Evolutionary conservation across 768 basidiomycete genomes (phyloP).

Genomic region (Tephrocybe sp.): DNA sequence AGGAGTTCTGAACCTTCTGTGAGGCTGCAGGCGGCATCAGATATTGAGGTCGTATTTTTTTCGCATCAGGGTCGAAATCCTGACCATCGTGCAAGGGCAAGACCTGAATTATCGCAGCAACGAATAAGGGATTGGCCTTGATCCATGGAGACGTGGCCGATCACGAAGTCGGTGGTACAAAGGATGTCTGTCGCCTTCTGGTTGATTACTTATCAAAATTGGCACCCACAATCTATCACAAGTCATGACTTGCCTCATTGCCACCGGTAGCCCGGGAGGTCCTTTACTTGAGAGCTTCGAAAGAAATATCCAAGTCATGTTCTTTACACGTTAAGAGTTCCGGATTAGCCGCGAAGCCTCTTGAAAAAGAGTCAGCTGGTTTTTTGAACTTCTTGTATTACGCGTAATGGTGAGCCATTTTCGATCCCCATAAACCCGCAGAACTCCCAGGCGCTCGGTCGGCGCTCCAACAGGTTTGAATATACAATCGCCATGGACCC

Average conservation of each 20-base stretch:
- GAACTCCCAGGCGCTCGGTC: too few relatives aligned
- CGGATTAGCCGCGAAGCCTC: background rate
- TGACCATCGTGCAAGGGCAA: background rate
- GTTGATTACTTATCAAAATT: too few relatives aligned
- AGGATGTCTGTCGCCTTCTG: background rate
- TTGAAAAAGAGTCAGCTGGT: background rate
- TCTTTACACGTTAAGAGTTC: too few relatives aligned
- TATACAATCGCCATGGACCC: too few relatives aligned
- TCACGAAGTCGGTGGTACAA: background rate
- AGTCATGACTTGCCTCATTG: too few relatives aligned
- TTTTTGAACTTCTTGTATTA: too few relatives aligned
- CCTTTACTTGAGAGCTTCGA: too few relatives aligned
- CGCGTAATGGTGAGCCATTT: too few relatives aligned
- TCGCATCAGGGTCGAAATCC: background rate
- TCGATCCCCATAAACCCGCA: background rate
- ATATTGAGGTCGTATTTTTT: background rate
- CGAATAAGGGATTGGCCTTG: background rate
- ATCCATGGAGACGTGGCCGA: constrained; percentile 1
- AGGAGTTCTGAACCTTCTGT: background rate
- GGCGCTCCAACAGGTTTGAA: too few relatives aligned
- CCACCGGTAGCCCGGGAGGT: too few relatives aligned
- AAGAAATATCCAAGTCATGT: too few relatives aligned
- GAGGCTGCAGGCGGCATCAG: background rate
- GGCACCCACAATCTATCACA: too few relatives aligned
- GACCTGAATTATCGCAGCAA: background rate